Conservation (phyloP, 495 filamentous ascomycete species). For the Extremus antarcticus region DNA sequence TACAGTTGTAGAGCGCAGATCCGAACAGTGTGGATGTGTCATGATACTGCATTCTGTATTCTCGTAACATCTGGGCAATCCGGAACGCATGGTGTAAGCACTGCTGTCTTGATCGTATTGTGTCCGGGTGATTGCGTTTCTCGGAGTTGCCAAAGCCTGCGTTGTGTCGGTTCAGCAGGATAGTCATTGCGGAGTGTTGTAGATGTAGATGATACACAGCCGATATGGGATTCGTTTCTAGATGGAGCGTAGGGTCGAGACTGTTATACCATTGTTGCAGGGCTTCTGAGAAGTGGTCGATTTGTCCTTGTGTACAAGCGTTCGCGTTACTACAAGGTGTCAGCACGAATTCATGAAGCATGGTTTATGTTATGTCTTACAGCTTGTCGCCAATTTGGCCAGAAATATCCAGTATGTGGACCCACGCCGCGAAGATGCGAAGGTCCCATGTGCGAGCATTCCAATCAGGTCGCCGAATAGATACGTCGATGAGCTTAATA, state of each 20-base stretch:
- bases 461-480: not conserved
- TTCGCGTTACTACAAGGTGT: not conserved
- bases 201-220: not conserved
- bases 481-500: not conserved
- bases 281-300: not conserved
- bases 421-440: not conserved
- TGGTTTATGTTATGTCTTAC: no score
- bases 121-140: not conserved
- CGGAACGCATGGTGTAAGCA: not conserved
- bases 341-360: no score
- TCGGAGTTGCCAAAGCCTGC: not conserved
- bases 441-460: not conserved
- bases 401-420: not conserved
- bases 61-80: not conserved
- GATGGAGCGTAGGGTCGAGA: not conserved
- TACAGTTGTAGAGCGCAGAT: not conserved
- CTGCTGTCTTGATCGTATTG: not conserved
- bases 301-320: not conserved
- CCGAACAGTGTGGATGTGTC: not conserved
- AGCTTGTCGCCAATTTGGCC: not conserved
- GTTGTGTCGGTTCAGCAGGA: not conserved
- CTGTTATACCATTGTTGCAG: slow-evolving; percentile 2
- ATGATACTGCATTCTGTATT: not conserved
- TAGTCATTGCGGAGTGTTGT: not conserved
- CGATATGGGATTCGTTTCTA: not conserved